Conservation (phyloP, 805 yeast species). For the Allodekkera sacchari region DNA sequence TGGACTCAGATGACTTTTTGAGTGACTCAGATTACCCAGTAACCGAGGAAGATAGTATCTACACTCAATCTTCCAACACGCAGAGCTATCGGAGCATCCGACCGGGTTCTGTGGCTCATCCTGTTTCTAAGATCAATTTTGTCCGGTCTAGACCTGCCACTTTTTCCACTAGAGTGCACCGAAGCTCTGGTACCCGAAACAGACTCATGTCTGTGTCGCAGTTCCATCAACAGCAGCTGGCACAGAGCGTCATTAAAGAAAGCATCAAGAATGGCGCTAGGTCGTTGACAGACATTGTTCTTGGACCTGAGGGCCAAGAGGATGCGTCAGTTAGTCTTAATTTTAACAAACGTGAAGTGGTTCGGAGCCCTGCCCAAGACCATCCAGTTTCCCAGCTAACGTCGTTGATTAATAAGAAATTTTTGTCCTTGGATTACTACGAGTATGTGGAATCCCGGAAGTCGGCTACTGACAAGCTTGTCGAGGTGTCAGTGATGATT, state of each 20-base stretch:
- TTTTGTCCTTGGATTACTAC: constrained; percentile 35
- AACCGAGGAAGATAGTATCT: constrained; percentile 7
- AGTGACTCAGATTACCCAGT: constrained; percentile 18
- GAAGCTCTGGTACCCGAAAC: background rate
- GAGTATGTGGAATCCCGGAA: constrained; percentile 17
- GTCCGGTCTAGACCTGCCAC: constrained; percentile 8
- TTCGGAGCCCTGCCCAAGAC: background rate
- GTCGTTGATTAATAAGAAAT: constrained; percentile 33
- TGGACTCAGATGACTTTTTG: constrained; percentile 22
- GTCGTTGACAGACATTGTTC: constrained; percentile 5
- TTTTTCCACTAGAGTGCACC: constrained; percentile 1
- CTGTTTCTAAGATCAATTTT: constrained; percentile 14
- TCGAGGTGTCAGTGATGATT: constrained; percentile 10
- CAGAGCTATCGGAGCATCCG: no score
- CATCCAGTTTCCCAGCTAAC: constrained; percentile 29
- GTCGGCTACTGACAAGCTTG: constrained; percentile 5
- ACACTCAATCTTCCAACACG: no score
- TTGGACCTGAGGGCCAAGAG: background rate
- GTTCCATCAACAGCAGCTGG: background rate
- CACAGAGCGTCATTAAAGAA: constrained; percentile 6
- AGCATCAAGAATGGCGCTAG: constrained; percentile 9
- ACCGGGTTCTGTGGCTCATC: constrained; percentile 5
- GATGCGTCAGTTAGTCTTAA: constrained; percentile 2
- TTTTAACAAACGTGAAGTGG: constrained; percentile 5
- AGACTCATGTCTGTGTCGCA: background rate